Base-by-base conservation (phyloP, 192 early-diverging fungal genomes). In the Coemansia brasiliensis region DNA sequence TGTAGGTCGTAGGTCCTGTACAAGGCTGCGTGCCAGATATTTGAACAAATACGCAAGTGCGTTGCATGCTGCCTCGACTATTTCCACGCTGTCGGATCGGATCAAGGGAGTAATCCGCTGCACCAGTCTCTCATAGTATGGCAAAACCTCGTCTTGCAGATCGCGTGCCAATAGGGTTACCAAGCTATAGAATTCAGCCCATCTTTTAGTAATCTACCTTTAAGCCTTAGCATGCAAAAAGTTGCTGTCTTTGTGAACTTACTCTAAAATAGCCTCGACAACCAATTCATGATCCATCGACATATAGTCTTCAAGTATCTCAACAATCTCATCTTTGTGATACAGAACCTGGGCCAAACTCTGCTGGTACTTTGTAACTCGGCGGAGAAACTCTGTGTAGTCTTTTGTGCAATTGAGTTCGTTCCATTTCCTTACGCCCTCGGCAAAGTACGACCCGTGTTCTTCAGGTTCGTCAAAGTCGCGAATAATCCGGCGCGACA, bases 11-110 rank as follows among this genome's bases (percentile, higher is more conserved):
- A 96, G 59, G 58, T 96, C 87, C 24, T 59, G 64, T 11, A 83
- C 42, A 20, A 98, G 83, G 55, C 84, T 65, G 45, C 83, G 85
- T 8, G 85, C 84, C 32, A 96, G 82, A 51, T 90, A 90, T 67
- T 98, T 98, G 85, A 94, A 96, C 37, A 96, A 79, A 45, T 88
- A 90, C 11, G 94, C 90, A 55, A 98, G 83, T 32, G 90, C 84
- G 52, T 93, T 92, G 69, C 94, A 94, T 6, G 90, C 82, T 38
- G 82, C 85, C 77, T 96, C 93, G 17, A 97, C 79, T 3, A 91
- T 71, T 59, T 86, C 85, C 38, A 91, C 67, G 65, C 90, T 85
- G 39, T 83, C 74, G 5, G 76, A 73, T 16, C 86, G 82, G 49
- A 93, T 85, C 15, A 91, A 62, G 17, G 81, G 87, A 59, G 83